These are phyloP conservation scores for Ustulina deusta DNA, from an alignment of 2,329 filamentous ascomycete genomes.

Conservation along the genomic window DNA sequence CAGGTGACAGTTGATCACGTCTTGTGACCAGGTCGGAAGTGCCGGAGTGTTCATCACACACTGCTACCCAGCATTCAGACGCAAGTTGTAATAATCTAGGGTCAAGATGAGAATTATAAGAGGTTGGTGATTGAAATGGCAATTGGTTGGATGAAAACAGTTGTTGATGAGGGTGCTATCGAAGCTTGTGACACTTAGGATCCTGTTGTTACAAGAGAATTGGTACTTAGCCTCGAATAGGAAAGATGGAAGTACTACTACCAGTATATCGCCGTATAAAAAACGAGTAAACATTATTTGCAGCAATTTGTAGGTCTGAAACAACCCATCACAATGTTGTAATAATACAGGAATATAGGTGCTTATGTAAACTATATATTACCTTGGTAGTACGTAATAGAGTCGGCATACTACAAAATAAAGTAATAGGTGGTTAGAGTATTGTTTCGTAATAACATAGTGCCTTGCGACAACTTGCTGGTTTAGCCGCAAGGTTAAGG, in stretches of 20 bases:
- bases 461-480: not conserved
- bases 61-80: not conserved
- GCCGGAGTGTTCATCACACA: not conserved
- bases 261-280: not conserved
- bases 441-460: no score
- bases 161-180: not conserved
- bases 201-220: not conserved
- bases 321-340: not conserved
- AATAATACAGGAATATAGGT: not conserved
- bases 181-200: not conserved
- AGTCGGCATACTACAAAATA: no score
- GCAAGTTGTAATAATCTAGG: not conserved
- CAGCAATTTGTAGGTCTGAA: not conserved
- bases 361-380: no score
- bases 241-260: not conserved
- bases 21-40: constrained; percentile 18
- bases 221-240: not conserved
- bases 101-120: not conserved
- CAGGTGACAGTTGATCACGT: constrained; percentile 17
- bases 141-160: not conserved
- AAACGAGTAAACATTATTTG: not conserved
- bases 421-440: no score
- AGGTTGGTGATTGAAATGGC: not conserved
- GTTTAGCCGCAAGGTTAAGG: not conserved
- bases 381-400: no score